Conservation (phyloP, 768 basidiomycete species). For the Harrya chromipes region DNA sequence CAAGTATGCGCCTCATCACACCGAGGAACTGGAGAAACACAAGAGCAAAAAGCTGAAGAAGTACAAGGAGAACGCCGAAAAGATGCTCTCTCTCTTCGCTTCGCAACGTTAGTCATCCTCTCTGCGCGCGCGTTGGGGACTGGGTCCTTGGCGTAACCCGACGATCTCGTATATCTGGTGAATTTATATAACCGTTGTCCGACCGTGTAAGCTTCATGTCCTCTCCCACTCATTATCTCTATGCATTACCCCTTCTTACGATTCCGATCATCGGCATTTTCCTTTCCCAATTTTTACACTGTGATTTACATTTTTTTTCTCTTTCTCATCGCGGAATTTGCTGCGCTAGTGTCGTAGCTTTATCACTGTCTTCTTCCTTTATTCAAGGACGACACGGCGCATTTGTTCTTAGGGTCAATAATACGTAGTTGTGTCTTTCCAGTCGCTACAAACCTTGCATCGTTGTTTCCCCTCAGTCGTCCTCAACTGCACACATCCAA, state of each 20-base stretch:
- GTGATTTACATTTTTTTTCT: neutral
- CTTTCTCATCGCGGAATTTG: slow-evolving; percentile 12
- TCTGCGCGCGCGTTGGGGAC: slow-evolving; percentile 16
- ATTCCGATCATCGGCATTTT: slow-evolving; percentile 20
- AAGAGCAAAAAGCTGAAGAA: slow-evolving; percentile 79
- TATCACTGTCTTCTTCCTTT: slow-evolving; percentile 2
- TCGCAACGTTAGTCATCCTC: slow-evolving; percentile 51
- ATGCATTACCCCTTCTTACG: slow-evolving; percentile 23
- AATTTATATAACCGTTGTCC: slow-evolving; percentile 14
- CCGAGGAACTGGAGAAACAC: slow-evolving; percentile 52
- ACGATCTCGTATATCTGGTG: slow-evolving; percentile 12
- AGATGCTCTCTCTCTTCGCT: slow-evolving; percentile 78
- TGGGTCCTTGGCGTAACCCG: slow-evolving; percentile 22
- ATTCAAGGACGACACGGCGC: slow-evolving; percentile 27
- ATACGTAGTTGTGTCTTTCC: slow-evolving; percentile 25
- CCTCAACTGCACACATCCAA: slow-evolving; percentile 17
- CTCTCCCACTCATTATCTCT: slow-evolving; percentile 24
- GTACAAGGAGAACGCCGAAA: slow-evolving; percentile 86
- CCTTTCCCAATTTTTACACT: slow-evolving; percentile 6
- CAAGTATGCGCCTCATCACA: slow-evolving; percentile 27
- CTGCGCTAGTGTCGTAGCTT: slow-evolving; percentile 24
- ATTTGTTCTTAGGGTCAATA: slow-evolving; percentile 24
- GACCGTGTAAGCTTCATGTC: slow-evolving; percentile 21
- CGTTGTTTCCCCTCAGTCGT: slow-evolving; percentile 27
- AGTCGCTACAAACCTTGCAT: slow-evolving; percentile 30